A percentile compares a stretch with the other conserved stretches of the same genome.
Conservation (phyloP, 1,139 yeast species). For the Groenewaldozyma sp. region DNA sequence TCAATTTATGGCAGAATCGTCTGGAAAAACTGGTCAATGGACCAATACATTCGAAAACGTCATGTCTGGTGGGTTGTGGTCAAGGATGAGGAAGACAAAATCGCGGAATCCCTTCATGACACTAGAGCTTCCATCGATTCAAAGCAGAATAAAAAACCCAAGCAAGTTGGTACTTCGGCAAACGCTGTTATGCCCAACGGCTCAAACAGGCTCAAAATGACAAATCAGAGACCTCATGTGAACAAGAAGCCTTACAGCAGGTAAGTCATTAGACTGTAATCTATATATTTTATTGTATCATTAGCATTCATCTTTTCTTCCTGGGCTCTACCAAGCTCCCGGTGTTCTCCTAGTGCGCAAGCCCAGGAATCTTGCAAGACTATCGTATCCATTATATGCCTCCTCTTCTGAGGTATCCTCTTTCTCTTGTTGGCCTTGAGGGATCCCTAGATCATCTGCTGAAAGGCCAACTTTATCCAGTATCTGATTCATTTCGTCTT, state of each 20-base stretch:
- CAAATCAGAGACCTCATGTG: no score
- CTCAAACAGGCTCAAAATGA: neutral
- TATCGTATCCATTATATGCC: conserved; percentile 47
- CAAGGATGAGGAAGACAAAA: conserved; percentile 53
- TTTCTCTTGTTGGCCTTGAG: conserved; percentile 9
- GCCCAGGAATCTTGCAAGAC: conserved; percentile 63
- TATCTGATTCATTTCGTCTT: conserved; percentile 23
- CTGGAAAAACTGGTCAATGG: conserved; percentile 94
- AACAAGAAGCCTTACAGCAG: no score
- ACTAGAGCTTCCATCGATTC: conserved; percentile 3
- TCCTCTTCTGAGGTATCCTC: conserved; percentile 32
- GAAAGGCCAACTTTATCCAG: conserved; percentile 29
- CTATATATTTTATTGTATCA: no score
- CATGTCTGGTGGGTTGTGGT: conserved; percentile 74
- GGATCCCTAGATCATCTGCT: conserved; percentile 31
- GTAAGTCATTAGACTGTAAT: no score
- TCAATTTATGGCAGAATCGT: conserved; percentile 83
- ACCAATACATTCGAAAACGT: conserved; percentile 60
- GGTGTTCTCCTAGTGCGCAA: conserved; percentile 44
- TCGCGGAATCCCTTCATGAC: conserved; percentile 5
- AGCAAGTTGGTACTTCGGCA: neutral
- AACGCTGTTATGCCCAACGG: neutral
- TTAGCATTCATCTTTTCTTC: no score
- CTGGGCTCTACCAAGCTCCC: conserved; percentile 44
- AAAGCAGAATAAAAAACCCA: conserved; percentile 4